Evolutionary conservation across 2,329 filamentous ascomycete genomes (phyloP).

Genomic region (Neofusicoccum ribis): DNA sequence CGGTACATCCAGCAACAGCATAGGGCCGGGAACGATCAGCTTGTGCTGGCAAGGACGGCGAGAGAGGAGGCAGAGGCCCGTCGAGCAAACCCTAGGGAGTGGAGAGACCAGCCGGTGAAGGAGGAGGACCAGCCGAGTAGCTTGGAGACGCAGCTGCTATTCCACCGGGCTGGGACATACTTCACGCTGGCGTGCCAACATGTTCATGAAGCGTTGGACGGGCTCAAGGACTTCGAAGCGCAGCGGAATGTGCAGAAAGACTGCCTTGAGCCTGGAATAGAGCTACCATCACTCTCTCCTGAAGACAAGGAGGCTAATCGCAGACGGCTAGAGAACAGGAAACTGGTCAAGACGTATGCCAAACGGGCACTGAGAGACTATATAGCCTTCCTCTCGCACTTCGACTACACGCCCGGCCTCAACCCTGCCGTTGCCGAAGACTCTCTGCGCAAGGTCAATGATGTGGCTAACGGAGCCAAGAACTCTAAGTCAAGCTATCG

Average conservation of each 20-base stretch:
- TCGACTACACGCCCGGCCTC: constrained; percentile 76
- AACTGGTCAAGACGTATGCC: constrained; percentile 70
- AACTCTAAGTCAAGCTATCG: not conserved
- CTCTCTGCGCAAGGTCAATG: constrained; percentile 59
- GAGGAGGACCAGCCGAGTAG: constrained; percentile 72
- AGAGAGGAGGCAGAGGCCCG: constrained; percentile 35
- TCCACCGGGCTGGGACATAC: constrained; percentile 73
- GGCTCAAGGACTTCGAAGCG: constrained; percentile 41
- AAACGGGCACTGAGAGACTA: constrained; percentile 77
- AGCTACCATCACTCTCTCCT: constrained; percentile 38
- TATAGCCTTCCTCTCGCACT: constrained; percentile 67
- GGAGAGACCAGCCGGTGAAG: constrained; percentile 43
- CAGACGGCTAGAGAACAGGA: constrained; percentile 61
- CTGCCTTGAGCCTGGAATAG: constrained; percentile 29
- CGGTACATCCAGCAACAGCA: constrained; percentile 58
- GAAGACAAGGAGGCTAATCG: constrained; percentile 51
- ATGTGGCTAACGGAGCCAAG: constrained; percentile 43
- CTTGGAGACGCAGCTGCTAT: constrained; percentile 71
- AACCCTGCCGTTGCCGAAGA: constrained; percentile 60
- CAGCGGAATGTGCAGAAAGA: constrained; percentile 26
- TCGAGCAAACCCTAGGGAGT: constrained; percentile 26
- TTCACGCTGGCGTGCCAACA: constrained; percentile 69
- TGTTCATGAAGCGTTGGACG: constrained; percentile 59
- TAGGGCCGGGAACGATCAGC: constrained; percentile 49
- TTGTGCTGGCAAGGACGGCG: constrained; percentile 53